Evolutionary conservation across 1,139 yeast species (phyloP).

Genomic region (Kodamaea plutei): DNA sequence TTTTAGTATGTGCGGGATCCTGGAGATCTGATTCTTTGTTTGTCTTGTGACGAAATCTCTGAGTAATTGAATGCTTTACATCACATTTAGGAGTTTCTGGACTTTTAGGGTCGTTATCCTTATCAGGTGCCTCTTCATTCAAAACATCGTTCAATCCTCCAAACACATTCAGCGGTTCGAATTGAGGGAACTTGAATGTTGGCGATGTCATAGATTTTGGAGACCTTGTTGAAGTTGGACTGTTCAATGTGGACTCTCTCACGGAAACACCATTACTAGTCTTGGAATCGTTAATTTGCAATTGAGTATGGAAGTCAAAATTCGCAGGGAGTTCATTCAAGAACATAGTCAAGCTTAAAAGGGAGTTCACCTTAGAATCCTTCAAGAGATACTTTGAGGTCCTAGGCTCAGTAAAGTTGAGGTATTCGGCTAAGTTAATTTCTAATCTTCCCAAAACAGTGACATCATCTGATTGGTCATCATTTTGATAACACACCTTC

Average conservation of each 20-base stretch:
- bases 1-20: background rate
- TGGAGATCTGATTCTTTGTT: background rate
- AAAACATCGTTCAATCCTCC: slow-evolving; percentile 38
- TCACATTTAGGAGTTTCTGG: slow-evolving; percentile 5
- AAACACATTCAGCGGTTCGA: slow-evolving; percentile 36
- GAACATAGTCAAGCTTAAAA: slow-evolving; percentile 47
- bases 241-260: background rate
- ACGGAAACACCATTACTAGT: background rate
- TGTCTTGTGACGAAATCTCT: slow-evolving; percentile 1
- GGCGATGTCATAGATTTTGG: slow-evolving; percentile 7
- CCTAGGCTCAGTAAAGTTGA: slow-evolving; percentile 49
- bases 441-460: slow-evolving; percentile 61
- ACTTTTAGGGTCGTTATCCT: slow-evolving; percentile 1
- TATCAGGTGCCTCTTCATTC: slow-evolving; percentile 1
- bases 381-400: slow-evolving; percentile 65
- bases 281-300: slow-evolving; percentile 26
- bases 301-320: slow-evolving; percentile 40
- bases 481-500: slow-evolving; percentile 27
- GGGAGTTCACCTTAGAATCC: slow-evolving; percentile 78
- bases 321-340: slow-evolving; percentile 42
- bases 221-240: slow-evolving; percentile 1
- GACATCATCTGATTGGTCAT: slow-evolving; percentile 27
- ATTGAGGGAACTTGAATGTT: slow-evolving; percentile 33
- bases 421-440: slow-evolving; percentile 70
- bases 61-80: background rate